phyloP scores from a whole-genome alignment of 768 basidiomycete species.

The Phlebiopsis gigantea region DNA sequence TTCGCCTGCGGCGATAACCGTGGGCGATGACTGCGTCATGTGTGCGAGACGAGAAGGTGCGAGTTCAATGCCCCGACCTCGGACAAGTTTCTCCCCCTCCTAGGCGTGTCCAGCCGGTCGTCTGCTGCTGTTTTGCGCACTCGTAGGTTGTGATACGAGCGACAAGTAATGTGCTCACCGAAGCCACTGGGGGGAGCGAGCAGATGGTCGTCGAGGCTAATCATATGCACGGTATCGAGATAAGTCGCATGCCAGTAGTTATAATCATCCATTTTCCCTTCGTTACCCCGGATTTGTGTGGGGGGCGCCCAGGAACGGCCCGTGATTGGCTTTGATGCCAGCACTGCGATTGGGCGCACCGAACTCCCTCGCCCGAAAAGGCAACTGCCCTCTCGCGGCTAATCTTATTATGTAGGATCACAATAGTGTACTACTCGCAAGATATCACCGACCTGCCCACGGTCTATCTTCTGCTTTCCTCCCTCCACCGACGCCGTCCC shows the following conservation, averaged over 20 bases:
- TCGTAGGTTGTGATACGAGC: neutral
- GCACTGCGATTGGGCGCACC: slow-evolving; percentile 7
- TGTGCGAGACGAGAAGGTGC: neutral
- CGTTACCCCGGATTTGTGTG: neutral
- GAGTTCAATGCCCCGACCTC: neutral
- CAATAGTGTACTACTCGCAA: slow-evolving; percentile 7
- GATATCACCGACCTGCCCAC: neutral
- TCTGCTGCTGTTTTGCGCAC: neutral
- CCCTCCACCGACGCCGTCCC: neutral
- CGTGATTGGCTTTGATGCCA: neutral
- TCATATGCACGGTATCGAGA: neutral
- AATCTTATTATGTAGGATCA: slow-evolving; percentile 12
- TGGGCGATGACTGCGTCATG: neutral
- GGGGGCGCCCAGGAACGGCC: slow-evolving; percentile 5
- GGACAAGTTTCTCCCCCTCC: neutral
- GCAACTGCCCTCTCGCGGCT: slow-evolving; percentile 4
- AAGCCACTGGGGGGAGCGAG: neutral
- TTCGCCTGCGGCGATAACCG: neutral
- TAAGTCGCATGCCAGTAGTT: neutral
- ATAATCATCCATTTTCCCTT: neutral
- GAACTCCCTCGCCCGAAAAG: neutral
- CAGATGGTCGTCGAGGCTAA: neutral
- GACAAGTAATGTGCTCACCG: neutral
- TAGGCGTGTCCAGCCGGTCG: neutral
- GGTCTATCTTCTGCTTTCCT: neutral